These are phyloP conservation scores for Craspedostauros australis DNA, from an alignment of 108 stramenopile species.

Conservation along the genomic window DNA sequence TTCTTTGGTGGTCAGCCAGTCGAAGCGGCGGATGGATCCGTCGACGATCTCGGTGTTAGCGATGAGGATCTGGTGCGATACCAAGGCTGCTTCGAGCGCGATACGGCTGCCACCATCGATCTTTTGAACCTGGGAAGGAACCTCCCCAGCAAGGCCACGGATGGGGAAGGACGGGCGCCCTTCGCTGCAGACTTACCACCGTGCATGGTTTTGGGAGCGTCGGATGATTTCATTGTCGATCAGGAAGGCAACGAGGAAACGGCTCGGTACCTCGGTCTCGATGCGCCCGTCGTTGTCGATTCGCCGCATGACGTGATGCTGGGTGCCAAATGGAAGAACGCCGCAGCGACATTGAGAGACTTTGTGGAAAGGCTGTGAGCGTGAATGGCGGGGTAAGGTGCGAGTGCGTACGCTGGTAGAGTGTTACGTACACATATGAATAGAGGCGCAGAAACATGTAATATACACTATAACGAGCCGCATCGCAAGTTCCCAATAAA, in stretches of 20 bases:
- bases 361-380: slow-evolving; percentile 33
- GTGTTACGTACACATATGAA: too few species aligned
- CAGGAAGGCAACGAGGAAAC: slow-evolving; percentile 49
- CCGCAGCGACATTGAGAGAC: slow-evolving; percentile 28
- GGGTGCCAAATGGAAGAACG: slow-evolving; percentile 42
- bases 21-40: slow-evolving; percentile 13
- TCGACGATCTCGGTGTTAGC: slow-evolving; percentile 43
- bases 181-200: slow-evolving; percentile 32
- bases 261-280: slow-evolving; percentile 41
- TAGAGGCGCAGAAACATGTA: too few species aligned
- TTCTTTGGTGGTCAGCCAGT: slow-evolving; percentile 50
- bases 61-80: slow-evolving; percentile 53
- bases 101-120: slow-evolving; percentile 52
- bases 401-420: too few species aligned
- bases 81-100: slow-evolving; percentile 43
- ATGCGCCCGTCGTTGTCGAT: slow-evolving; percentile 32
- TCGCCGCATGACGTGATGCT: slow-evolving; percentile 79
- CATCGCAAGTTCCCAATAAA: too few species aligned
- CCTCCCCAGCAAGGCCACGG: slow-evolving; percentile 26
- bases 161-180: slow-evolving; percentile 25
- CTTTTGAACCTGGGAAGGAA: slow-evolving; percentile 34
- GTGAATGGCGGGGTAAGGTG: too few species aligned
- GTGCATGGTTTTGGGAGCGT: slow-evolving; percentile 57
- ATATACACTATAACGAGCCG: too few species aligned
- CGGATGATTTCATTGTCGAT: slow-evolving; percentile 61